Evolutionary conservation across 371 early-diverging fungal species (phyloP).

Genomic region (Apophysomyces trapeziformis): DNA sequence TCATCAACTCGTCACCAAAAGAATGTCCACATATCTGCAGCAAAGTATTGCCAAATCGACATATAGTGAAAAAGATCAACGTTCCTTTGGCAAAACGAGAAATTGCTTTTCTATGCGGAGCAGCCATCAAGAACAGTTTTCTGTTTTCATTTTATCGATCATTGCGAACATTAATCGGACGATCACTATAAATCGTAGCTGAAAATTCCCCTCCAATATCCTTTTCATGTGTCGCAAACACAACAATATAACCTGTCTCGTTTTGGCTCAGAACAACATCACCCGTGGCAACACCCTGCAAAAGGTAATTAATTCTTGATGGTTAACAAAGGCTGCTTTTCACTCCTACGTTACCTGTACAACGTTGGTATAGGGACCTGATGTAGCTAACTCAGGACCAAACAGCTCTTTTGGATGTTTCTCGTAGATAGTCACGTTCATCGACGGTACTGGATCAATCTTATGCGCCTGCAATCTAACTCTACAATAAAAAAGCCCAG

Average conservation of each 20-base stretch:
- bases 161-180: conserved; percentile 57
- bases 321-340: not conserved
- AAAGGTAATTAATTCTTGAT: not conserved
- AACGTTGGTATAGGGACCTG: conserved; percentile 77
- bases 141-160: conserved; percentile 26
- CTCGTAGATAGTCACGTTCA: conserved; percentile 73
- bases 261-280: conserved; percentile 54
- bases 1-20: too few relatives aligned
- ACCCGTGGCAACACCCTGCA: conserved; percentile 53
- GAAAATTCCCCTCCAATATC: conserved; percentile 59
- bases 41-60: too few relatives aligned
- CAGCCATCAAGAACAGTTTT: not conserved
- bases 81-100: too few relatives aligned
- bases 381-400: conserved; percentile 67
- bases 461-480: conserved; percentile 74
- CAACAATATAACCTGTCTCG: conserved; percentile 60
- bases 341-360: conserved; percentile 53
- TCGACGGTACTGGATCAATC: conserved; percentile 68
- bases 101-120: not conserved
- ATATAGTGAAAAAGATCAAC: too few relatives aligned
- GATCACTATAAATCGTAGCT: conserved; percentile 62
- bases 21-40: too few relatives aligned
- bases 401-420: conserved; percentile 59
- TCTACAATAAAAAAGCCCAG: conserved; percentile 28
- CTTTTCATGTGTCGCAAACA: conserved; percentile 66